Evolutionary conservation across 345 rosid species (phyloP).

Genomic region (Syzygium aqueum): DNA sequence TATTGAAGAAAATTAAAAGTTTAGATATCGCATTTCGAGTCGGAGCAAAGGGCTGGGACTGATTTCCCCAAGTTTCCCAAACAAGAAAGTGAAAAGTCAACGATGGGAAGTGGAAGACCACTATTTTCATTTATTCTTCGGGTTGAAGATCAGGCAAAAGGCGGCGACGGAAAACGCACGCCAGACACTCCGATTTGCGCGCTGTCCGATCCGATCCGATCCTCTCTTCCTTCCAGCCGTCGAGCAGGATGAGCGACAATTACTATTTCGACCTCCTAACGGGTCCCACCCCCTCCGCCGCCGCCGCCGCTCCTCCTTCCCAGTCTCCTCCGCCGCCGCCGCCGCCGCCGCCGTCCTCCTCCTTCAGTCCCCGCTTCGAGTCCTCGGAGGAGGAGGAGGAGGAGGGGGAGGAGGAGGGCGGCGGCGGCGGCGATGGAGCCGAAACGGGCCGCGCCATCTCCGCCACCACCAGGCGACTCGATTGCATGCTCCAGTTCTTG

Average conservation of each 20-base stretch:
- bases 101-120: neutral
- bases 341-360: neutral
- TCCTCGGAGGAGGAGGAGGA: constrained; percentile 24
- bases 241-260: neutral
- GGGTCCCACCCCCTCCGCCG: neutral
- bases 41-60: no score
- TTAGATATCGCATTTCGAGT: no score
- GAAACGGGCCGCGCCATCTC: constrained; percentile 23
- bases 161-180: neutral
- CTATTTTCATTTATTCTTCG: neutral
- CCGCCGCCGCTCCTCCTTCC: constrained; percentile 10
- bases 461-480: constrained; percentile 65
- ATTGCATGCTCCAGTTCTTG: constrained; percentile 82
- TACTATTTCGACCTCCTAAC: constrained; percentile 1
- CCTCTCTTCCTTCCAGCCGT: neutral
- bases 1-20: no score
- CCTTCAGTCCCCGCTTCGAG: constrained; percentile 51
- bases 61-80: no score
- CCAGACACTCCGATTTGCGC: neutral
- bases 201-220: neutral
- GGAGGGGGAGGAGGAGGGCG: neutral
- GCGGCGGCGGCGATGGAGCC: constrained; percentile 30
- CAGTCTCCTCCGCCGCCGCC: neutral
- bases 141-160: neutral
- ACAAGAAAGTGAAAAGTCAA: neutral